Conservation (phyloP, 805 yeast genomes). For the Candida chauliodis region DNA sequence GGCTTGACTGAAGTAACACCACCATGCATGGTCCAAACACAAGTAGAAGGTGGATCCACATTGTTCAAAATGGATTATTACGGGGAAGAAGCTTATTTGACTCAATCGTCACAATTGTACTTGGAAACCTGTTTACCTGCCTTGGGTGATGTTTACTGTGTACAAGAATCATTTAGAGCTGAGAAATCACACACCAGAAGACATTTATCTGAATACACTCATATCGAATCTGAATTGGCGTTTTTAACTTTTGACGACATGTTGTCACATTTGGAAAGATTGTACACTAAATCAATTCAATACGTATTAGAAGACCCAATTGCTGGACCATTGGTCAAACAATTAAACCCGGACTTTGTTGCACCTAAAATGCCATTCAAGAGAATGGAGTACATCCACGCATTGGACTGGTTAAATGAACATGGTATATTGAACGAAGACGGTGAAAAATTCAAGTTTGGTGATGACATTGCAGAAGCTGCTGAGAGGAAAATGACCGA, state of each 20-base stretch:
- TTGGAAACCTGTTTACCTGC: slow-evolving; percentile 95
- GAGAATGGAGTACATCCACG: slow-evolving; percentile 88
- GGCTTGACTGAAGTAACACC: slow-evolving; percentile 89
- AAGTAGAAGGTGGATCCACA: slow-evolving; percentile 99
- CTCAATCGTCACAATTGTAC: slow-evolving; percentile 96
- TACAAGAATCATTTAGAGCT: slow-evolving; percentile 98
- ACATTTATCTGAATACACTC: slow-evolving; percentile 95
- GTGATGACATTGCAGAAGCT: slow-evolving; percentile 99
- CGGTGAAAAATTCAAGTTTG: slow-evolving; percentile 87
- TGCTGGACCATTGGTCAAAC: slow-evolving; percentile 84
- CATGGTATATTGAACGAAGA: slow-evolving; percentile 93
- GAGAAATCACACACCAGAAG: slow-evolving; percentile 98
- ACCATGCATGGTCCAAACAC: slow-evolving; percentile 99
- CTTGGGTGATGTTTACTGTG: slow-evolving; percentile 93
- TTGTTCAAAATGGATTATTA: slow-evolving; percentile 89
- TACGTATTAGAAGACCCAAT: slow-evolving; percentile 85
- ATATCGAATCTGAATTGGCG: slow-evolving; percentile 90
- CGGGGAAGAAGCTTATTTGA: slow-evolving; percentile 93
- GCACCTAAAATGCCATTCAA: slow-evolving; percentile 84
- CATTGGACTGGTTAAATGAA: slow-evolving; percentile 94
- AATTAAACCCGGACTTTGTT: slow-evolving; percentile 87
- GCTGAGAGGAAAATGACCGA: slow-evolving; percentile 99
- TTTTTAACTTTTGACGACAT: slow-evolving; percentile 86
- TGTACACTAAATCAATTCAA: slow-evolving; percentile 65
- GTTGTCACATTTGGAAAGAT: slow-evolving; percentile 77